A percentile compares a stretch with the other conserved stretches of the same genome.
Evolutionary conservation across 441 rosid species (phyloP).

Genomic region (Breynia disticha): DNA sequence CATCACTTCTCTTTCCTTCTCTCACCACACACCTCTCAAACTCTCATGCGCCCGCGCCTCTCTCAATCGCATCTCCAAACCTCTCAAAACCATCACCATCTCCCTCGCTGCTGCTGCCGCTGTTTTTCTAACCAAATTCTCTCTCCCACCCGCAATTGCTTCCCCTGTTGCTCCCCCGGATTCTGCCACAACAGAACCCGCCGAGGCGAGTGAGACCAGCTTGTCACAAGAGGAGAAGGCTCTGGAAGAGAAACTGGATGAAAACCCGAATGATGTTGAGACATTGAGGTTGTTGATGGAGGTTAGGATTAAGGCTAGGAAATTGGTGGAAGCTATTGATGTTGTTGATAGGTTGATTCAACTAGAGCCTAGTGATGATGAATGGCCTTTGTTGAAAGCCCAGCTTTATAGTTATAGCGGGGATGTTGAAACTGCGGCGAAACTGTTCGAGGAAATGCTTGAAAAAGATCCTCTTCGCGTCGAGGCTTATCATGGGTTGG

Average conservation of each 20-base stretch:
- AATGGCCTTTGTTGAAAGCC: constrained; percentile 62
- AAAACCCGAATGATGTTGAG: constrained; percentile 39
- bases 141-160: constrained; percentile 42
- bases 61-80: constrained; percentile 17
- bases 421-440: constrained; percentile 44
- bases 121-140: constrained; percentile 44
- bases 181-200: constrained; percentile 22
- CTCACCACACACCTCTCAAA: constrained; percentile 16
- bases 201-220: constrained; percentile 9
- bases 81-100: constrained; percentile 43
- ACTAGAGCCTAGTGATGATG: constrained; percentile 58
- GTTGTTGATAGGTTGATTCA: constrained; percentile 56
- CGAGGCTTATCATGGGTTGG: constrained; percentile 78
- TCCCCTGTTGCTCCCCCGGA: constrained; percentile 28
- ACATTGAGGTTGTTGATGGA: constrained; percentile 59
- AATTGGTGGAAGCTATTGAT: constrained; percentile 42
- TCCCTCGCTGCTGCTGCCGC: constrained; percentile 55
- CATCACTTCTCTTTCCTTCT: constrained; percentile 16
- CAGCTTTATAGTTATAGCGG: constrained; percentile 53
- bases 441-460: constrained; percentile 54
- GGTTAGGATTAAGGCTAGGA: constrained; percentile 42
- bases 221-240: constrained; percentile 40
- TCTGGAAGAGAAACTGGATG: constrained; percentile 36
- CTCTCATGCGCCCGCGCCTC: constrained; percentile 17
- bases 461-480: constrained; percentile 59